Evolutionary conservation across 192 early-diverging fungal genomes (phyloP), one percentile per base, ranked within the genome.

Genomic region (Backusella liffmaniae): DNA sequence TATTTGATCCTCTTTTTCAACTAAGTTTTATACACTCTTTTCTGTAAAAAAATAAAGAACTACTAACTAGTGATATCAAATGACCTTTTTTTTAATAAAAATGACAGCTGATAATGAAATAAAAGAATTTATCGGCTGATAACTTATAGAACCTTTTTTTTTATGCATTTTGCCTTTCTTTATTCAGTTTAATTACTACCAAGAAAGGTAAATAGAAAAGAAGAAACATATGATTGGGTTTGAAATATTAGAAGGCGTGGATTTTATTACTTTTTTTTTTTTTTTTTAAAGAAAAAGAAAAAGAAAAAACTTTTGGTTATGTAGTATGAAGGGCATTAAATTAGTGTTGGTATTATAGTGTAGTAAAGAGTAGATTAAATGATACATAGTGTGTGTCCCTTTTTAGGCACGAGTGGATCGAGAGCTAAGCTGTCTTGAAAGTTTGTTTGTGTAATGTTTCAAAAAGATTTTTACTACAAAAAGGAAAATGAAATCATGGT

Each of bases 401-500:
- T 62, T 62, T 62, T 62, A 62, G 56, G 56, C 26, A 62, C 56
- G 56, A 13, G 9, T 62, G 26, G 56, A 62, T 62, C 56, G 56
- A 62, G 56, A 62, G 56, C 56, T 62, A 62, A 62, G 56, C 6
- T 62, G 56, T 62, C 56, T 62, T 26, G 56, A 62, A 62, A 62
- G 56, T 62, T 62, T 62, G 56, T 62, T 62, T 26, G 56, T 62
- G 56, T 62, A 62, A 62, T 62, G 56, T 29, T 62, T 62, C 56
- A 62, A 62, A 29, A 62, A 62, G 21, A 26, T 29, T 62, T 62
- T 62, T 62, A 62, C 56, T 62, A 62, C 8, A 62, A 62, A 62
- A 62, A 62, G 56, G 56, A 62, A 62, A 62, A 62, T 29, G 56
- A 62, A 62, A 62, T 62, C 56, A 62, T 62, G 56, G 56, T 62